A percentile compares a stretch with the other conserved stretches of the same genome.
These are phyloP conservation scores for Solanum hybrid DNA, from an alignment of 305 asterid genomes.

Conservation along the genomic window DNA sequence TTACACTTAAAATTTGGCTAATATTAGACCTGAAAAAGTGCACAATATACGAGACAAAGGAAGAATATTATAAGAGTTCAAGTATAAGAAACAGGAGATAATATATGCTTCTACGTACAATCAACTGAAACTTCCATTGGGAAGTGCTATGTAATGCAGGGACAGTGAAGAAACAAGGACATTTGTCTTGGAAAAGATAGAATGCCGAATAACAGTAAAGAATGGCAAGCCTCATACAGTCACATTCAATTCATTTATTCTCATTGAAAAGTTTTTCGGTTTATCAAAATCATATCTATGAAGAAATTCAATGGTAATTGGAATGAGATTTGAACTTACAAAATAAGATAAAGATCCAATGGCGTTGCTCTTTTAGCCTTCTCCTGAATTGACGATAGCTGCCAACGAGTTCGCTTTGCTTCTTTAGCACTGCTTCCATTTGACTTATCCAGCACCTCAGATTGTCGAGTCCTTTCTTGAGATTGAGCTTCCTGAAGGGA, in stretches of 20 bases:
- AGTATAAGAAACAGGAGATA: neutral
- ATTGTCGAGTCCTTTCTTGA: slow-evolving; percentile 30
- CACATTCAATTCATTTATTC: neutral
- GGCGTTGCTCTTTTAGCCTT: slow-evolving; percentile 49
- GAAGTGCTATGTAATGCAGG: neutral
- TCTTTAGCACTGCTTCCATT: slow-evolving; percentile 51
- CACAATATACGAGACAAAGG: neutral
- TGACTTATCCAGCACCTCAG: slow-evolving; percentile 31
- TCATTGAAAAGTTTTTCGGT: neutral
- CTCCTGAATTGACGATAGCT: slow-evolving; percentile 56
- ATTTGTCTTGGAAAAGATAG: neutral
- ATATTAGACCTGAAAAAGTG: neutral
- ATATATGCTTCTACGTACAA: neutral
- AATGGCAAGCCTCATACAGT: neutral
- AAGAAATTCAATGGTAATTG: neutral
- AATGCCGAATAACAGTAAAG: neutral
- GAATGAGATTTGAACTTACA: slow-evolving; percentile 44
- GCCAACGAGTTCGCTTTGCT: slow-evolving; percentile 52
- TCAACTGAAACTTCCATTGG: neutral
- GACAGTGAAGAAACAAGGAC: neutral
- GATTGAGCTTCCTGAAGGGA: slow-evolving; percentile 56
- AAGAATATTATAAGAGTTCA: neutral
- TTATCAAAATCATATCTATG: neutral
- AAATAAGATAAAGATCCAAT: slow-evolving; percentile 68
- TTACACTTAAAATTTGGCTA: neutral